Evolutionary conservation across 768 basidiomycete genomes (phyloP), one percentile per base, ranked within the genome.

Genomic region (Erythrobasidium yunnanense): DNA sequence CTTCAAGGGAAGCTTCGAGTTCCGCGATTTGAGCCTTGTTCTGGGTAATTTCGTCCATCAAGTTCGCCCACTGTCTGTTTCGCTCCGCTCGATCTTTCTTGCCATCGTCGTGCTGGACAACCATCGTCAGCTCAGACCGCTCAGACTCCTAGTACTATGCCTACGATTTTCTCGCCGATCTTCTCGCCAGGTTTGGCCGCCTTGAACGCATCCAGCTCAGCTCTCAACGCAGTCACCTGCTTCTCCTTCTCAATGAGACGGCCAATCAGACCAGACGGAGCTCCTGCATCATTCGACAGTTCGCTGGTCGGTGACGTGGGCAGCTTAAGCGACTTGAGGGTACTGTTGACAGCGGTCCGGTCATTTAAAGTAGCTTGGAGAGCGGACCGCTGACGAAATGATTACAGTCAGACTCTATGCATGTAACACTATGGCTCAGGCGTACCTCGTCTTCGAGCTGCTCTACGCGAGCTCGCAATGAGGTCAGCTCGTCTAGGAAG

Each of bases 231-330:
- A 1, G 83, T 73, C 1, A 89, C 87, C 75, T 90, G 83, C 71
- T 87, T 88, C 77, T 95, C 90, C 74, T 90, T 90, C 74, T 84
- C 82, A 2, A 86, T 82, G 17, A 92, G 79, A 8, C 87, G 83
- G 71, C 89, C 87, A 7, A 90, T 83, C 20, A 92, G 73, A 1
- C 87, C 87, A 68, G 83, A 81, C 65, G 86, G 80, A 68, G 81
- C 84, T 7, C 11, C 17, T 55, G 25, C 55, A 57, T 32, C 25
- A 8, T 29, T 27, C 18, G 70, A 18, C 65, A 55, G 23, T 68
- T 69, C 54, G 32, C 6, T 32, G 60, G 25, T 25, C 3, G 7
- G 49, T 57, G 35, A n/a, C 1, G 6, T 1, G 18, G 5, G 22
- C 1, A 78, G 70, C 33, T 75, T 77, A 51, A 54, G 78, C 4